Percentiles rank a stretch among this genome's conserved stretches.
Conservation (phyloP, 208 protist genomes). For the Leptomonas pyrrhocoris region DNA sequence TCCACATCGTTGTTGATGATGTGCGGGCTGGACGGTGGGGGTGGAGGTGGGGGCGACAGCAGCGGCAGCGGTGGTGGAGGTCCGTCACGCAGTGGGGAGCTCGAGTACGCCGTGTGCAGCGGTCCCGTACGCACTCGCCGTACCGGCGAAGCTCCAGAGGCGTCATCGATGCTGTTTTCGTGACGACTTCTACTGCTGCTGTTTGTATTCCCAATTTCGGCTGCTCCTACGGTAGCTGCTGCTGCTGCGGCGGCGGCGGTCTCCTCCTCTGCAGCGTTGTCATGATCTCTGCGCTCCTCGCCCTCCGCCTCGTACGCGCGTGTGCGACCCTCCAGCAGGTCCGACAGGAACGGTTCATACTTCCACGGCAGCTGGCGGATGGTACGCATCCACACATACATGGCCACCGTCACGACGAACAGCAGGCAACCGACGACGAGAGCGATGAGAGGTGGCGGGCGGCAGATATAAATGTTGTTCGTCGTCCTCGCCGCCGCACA, state of each 20-base stretch:
- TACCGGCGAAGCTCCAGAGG: neutral
- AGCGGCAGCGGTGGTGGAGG: neutral
- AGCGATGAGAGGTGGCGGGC: conserved; percentile 32
- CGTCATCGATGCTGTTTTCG: neutral
- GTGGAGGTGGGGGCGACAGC: neutral
- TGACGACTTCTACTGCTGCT: neutral
- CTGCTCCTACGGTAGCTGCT: neutral
- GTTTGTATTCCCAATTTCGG: neutral
- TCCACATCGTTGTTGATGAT: neutral
- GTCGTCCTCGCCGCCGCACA: conserved; percentile 51
- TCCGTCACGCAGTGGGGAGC: neutral
- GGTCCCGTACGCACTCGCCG: neutral
- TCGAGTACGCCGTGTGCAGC: neutral
- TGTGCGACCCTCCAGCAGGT: conserved; percentile 25
- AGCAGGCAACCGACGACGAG: conserved; percentile 48
- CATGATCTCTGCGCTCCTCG: neutral
- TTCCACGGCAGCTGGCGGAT: conserved; percentile 65
- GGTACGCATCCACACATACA: conserved; percentile 48
- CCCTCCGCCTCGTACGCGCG: neutral
- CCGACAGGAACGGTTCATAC: conserved; percentile 54
- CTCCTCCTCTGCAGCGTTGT: neutral
- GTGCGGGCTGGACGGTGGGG: neutral
- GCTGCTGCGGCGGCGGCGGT: neutral
- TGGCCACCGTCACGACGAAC: conserved; percentile 29
- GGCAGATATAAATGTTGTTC: conserved; percentile 80